These are phyloP conservation scores for Coniophora puteana DNA, from an alignment of 1,284 basidiomycete genomes.

Conservation along the genomic window DNA sequence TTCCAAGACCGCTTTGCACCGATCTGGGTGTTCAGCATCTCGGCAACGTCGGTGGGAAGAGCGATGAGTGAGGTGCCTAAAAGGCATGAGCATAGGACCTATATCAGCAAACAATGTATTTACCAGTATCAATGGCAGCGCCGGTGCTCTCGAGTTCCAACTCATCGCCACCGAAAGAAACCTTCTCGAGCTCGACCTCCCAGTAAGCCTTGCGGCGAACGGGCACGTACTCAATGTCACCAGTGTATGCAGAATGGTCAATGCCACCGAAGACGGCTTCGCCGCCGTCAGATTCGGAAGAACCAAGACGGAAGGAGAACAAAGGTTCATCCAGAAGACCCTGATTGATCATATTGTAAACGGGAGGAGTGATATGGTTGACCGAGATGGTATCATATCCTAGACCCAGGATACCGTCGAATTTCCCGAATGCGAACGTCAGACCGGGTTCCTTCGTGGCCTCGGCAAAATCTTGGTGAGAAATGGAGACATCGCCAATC, in stretches of 20 bases:
- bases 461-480: slow-evolving; percentile 90
- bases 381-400: slow-evolving; percentile 97
- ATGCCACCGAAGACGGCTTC: slow-evolving; percentile 94
- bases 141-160: slow-evolving; percentile 89
- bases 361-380: slow-evolving; percentile 91
- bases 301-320: slow-evolving; percentile 94
- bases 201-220: slow-evolving; percentile 97
- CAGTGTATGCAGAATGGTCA: slow-evolving; percentile 76
- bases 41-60: slow-evolving; percentile 91
- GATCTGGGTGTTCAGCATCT: slow-evolving; percentile 97
- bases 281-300: slow-evolving; percentile 86
- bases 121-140: slow-evolving; percentile 95
- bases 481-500: slow-evolving; percentile 85
- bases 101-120: slow-evolving; percentile 15
- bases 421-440: slow-evolving; percentile 96
- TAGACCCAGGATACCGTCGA: slow-evolving; percentile 95
- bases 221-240: slow-evolving; percentile 86
- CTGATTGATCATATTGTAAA: slow-evolving; percentile 92
- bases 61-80: slow-evolving; percentile 87
- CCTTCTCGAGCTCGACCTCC: slow-evolving; percentile 92
- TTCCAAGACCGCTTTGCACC: slow-evolving; percentile 93
- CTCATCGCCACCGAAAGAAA: slow-evolving; percentile 81
- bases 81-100: slow-evolving; percentile 6
- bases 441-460: slow-evolving; percentile 96
- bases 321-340: slow-evolving; percentile 82